phyloP scores from a whole-genome alignment of 2,329 filamentous ascomycete species.

The Neonectria sp. region DNA sequence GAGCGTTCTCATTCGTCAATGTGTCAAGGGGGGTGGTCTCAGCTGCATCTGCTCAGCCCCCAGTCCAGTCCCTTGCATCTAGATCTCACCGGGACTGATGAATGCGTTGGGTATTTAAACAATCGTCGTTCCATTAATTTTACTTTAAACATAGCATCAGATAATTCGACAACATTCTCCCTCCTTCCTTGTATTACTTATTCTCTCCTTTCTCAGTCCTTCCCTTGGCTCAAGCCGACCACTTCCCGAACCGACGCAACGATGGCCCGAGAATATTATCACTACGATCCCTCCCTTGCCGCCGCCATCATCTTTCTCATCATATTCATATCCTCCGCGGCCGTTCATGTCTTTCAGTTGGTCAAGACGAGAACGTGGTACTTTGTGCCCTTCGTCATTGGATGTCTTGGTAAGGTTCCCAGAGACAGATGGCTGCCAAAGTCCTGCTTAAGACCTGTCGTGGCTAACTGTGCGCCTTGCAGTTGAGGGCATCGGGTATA shows the following conservation, averaged over 20 bases:
- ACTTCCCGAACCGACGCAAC: neutral
- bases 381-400: conserved; percentile 65
- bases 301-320: conserved; percentile 57
- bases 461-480: neutral
- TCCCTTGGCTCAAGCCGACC: neutral
- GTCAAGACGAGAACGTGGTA: conserved; percentile 61
- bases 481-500: conserved; percentile 14
- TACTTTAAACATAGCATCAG: neutral
- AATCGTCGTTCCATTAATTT: neutral
- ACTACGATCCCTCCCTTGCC: conserved; percentile 60
- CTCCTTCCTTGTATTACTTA: neutral
- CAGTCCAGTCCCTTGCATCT: too few species aligned
- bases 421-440: neutral
- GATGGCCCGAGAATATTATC: conserved; percentile 50
- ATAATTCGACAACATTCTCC: neutral
- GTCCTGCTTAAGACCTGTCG: too few species aligned
- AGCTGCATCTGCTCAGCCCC: neutral
- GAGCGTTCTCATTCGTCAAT: neutral
- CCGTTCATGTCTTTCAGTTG: conserved; percentile 56
- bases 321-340: conserved; percentile 54
- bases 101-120: neutral
- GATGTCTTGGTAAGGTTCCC: conserved; percentile 59
- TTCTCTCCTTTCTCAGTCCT: neutral
- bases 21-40: neutral
- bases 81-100: neutral